A percentile compares a stretch with the other conserved stretches of the same genome.
Conservation (phyloP, 2,329 filamentous ascomycete genomes). For the Neopestalotiopsis sp. region DNA sequence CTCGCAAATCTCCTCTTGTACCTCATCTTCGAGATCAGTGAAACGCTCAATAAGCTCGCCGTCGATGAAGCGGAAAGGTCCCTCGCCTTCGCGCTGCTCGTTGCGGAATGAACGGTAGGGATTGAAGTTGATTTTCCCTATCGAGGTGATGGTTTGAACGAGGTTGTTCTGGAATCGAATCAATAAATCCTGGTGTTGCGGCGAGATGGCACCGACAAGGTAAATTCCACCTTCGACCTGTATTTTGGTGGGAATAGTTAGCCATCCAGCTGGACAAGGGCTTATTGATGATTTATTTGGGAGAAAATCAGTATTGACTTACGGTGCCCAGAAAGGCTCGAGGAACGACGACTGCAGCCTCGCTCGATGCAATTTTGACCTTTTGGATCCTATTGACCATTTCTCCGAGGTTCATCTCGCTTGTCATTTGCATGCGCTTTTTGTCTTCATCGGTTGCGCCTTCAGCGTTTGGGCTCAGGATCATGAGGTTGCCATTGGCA, state of each 20-base stretch:
- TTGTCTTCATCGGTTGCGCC: constrained; percentile 79
- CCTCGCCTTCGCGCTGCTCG: constrained; percentile 70
- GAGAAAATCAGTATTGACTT: constrained; percentile 42
- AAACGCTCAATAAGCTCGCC: constrained; percentile 90
- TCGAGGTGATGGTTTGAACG: constrained; percentile 67
- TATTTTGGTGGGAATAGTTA: constrained; percentile 1
- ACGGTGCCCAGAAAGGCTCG: constrained; percentile 90
- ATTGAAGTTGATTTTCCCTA: constrained; percentile 78
- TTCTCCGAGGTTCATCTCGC: constrained; percentile 87
- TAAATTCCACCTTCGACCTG: constrained; percentile 92
- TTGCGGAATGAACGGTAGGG: constrained; percentile 84
- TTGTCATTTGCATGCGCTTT: constrained; percentile 72
- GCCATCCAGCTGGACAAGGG: not conserved
- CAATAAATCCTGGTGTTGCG: constrained; percentile 76
- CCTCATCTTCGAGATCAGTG: constrained; percentile 69
- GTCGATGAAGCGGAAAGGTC: constrained; percentile 87
- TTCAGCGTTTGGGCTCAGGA: constrained; percentile 75
- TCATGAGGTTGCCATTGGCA: constrained; percentile 83
- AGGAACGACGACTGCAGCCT: constrained; percentile 74
- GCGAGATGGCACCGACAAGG: constrained; percentile 81
- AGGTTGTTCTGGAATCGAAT: constrained; percentile 81
- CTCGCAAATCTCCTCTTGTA: constrained; percentile 58
- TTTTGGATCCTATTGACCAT: constrained; percentile 89
- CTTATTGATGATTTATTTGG: not conserved
- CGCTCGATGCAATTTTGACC: constrained; percentile 69